These are phyloP conservation scores for Xerocomellus chrysenteron DNA, from an alignment of 768 basidiomycete species.

Conservation along the genomic window DNA sequence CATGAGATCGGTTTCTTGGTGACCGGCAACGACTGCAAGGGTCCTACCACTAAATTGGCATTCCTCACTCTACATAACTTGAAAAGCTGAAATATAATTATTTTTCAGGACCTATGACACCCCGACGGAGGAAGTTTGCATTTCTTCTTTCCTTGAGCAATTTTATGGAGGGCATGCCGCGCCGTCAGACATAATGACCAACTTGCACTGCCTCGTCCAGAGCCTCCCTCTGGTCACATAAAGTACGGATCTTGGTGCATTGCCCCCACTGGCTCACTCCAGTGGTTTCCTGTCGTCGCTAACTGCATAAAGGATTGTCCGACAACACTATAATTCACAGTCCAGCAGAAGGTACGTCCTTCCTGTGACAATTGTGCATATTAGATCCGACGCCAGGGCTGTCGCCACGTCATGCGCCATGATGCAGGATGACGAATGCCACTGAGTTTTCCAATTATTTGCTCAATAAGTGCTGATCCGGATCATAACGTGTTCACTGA, in stretches of 20 bases:
- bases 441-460: not conserved
- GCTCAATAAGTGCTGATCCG: not conserved
- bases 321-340: not conserved
- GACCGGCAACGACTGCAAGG: too few species aligned
- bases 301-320: not conserved
- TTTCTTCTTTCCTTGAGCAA: not conserved
- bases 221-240: not conserved
- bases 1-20: too few species aligned
- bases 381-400: not conserved
- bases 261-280: not conserved
- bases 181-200: not conserved
- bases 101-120: not conserved
- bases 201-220: not conserved
- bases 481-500: not conserved
- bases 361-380: too few species aligned
- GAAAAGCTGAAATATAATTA: not conserved
- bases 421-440: not conserved
- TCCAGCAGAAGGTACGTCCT: not conserved
- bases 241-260: not conserved
- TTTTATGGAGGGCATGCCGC: not conserved
- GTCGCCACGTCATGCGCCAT: not conserved
- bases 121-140: not conserved
- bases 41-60: too few species aligned
- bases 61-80: too few species aligned
- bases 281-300: not conserved